Evolutionary conservation across 352 stramenopile genomes (phyloP), one percentile per base, ranked within the genome.

Genomic region (Pythium scleroteichum): DNA sequence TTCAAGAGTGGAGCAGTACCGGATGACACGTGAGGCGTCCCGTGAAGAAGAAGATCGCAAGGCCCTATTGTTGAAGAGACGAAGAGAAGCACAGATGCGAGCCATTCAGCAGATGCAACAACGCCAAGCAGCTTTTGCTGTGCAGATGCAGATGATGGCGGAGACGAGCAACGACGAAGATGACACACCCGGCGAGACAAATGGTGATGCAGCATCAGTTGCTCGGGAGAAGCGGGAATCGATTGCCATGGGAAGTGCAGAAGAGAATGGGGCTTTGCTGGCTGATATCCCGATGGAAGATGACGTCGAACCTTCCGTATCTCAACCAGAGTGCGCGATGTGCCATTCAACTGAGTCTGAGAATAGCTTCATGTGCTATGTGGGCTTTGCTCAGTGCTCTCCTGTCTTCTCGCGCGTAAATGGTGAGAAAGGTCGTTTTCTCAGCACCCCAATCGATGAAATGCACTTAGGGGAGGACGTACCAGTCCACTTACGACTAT

Each of bases 381-480:
- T 95, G 35, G 87, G 87, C 27, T 95, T 94, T 69, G 81, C 82
- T 4, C 87, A 96, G 58, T 89, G 81, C 52, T 91, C 84, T 14
- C 76, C 84, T 7, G 79, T 88, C 13, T 75, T 90, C 40, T 91
- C 81, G 27, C 80, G 80, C 32, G 54, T 88, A 13, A 92, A 92
- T 50, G 76, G 76, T 13, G 82, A 81, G 12, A 68, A 86, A 23
- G 79, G 73, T 0, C 64, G 69, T 0, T 90, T 71, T 40, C 24
- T 85, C 40, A 93, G 83, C 45, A 92, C 83, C 13, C 86, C 86
- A 9, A 88, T 92, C 66, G 86, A 95, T 42, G 86, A 95, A 33
- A 95, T 95, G 86, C 83, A 93, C 53, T 55, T 91, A 4, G 84
- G 84, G 17, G 79, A 93, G 72, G 84, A 93, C 27, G 84, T 90